These are phyloP conservation scores for Plasmodium gonderi DNA, from an alignment of 169 alveolate genomes.

Conservation along the genomic window DNA sequence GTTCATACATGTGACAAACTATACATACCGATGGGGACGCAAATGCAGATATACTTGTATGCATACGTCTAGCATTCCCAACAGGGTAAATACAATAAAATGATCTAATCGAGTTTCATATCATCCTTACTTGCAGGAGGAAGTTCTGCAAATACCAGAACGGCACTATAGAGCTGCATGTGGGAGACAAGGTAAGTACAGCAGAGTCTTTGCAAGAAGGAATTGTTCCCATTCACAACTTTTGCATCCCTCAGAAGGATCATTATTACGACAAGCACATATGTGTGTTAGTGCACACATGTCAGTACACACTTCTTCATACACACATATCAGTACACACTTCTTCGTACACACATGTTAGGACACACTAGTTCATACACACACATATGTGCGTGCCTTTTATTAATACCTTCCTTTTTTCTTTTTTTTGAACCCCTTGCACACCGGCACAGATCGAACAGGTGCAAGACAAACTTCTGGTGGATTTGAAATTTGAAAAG, in stretches of 20 bases:
- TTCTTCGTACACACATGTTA: no score
- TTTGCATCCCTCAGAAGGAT: neutral
- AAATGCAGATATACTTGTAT: no score
- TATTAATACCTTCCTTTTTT: neutral
- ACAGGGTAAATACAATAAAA: no score
- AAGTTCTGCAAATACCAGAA: conserved; percentile 61
- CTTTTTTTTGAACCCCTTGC: neutral
- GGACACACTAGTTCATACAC: no score
- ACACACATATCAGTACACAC: no score
- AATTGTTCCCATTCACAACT: no score
- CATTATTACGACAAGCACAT: neutral
- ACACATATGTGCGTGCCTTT: neutral
- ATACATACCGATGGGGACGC: no score
- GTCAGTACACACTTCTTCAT: no score
- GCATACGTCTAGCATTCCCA: no score
- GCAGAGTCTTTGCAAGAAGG: neutral
- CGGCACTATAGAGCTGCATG: conserved; percentile 53
- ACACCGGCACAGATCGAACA: conserved; percentile 24
- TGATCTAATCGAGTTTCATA: neutral
- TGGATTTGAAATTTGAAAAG: conserved; percentile 59
- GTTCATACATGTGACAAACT: no score
- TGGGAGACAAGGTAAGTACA: conserved; percentile 45
- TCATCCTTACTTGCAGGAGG: conserved; percentile 5
- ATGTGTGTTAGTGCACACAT: neutral
- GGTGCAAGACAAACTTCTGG: conserved; percentile 37